A percentile compares a stretch with the other conserved stretches of the same genome.
Evolutionary conservation across 306 rosid species (phyloP).

Genomic region (Albizia julibrissin): DNA sequence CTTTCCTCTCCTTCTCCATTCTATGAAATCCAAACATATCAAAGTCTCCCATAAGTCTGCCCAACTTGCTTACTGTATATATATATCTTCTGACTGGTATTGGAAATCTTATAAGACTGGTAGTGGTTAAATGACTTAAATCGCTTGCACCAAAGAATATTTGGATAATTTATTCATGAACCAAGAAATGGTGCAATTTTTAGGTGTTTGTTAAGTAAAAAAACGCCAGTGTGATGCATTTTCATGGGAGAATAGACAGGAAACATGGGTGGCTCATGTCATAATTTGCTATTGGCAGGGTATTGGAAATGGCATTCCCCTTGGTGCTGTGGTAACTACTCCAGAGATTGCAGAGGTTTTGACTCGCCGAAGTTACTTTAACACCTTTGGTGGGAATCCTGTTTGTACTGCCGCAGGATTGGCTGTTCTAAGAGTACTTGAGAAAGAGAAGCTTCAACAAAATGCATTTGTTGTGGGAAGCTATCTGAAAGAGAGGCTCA

Average conservation of each 20-base stretch:
- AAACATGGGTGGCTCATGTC: background rate
- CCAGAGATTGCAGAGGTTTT: conserved; percentile 80
- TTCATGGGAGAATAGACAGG: background rate
- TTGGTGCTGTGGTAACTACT: conserved; percentile 89
- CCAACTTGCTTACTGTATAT: too few species aligned
- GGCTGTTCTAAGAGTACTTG: conserved; percentile 79
- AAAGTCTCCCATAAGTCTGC: background rate
- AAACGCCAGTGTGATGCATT: background rate
- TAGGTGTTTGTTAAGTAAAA: background rate
- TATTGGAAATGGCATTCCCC: conserved; percentile 89
- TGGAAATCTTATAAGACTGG: too few species aligned
- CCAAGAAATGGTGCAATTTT: too few species aligned
- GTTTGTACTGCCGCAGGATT: conserved; percentile 84
- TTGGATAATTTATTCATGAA: background rate
- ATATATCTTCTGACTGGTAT: too few species aligned
- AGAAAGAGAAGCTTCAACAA: conserved; percentile 75
- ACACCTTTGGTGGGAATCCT: conserved; percentile 90
- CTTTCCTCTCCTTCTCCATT: background rate
- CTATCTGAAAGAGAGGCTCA: conserved; percentile 66
- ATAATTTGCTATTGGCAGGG: conserved; percentile 45
- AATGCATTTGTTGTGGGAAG: conserved; percentile 70
- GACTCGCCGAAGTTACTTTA: conserved; percentile 74
- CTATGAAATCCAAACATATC: background rate
- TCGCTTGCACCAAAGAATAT: background rate
- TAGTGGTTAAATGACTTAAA: too few species aligned